Percentiles rank a stretch among this genome's conserved stretches.
Evolutionary conservation across 208 protist genomes (phyloP).

Genomic region (Leishmania gerbilli): DNA sequence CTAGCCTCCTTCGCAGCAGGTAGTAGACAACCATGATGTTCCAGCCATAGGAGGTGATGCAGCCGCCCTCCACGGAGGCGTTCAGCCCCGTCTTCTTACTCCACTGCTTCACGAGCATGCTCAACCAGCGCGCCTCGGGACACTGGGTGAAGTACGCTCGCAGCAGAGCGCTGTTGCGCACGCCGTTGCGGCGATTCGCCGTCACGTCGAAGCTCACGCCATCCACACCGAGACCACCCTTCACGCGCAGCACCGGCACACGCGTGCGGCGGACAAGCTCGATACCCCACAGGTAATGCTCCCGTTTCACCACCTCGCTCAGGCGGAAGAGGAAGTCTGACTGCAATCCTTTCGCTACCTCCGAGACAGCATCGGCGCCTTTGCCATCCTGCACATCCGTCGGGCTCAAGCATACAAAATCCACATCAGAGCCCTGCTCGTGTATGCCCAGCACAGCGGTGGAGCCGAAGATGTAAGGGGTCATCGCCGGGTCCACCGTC

Average conservation of each 20-base stretch:
- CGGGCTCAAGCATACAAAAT: constrained; percentile 70
- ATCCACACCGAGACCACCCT: constrained; percentile 11
- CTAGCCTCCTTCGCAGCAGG: constrained; percentile 53
- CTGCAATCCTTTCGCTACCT: constrained; percentile 73
- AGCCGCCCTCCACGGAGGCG: constrained; percentile 57
- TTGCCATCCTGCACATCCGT: constrained; percentile 46
- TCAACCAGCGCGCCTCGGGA: constrained; percentile 69
- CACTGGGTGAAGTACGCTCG: constrained; percentile 71
- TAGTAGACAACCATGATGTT: constrained; percentile 90
- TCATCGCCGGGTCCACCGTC: constrained; percentile 51
- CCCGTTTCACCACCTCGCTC: constrained; percentile 26
- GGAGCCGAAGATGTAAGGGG: constrained; percentile 83
- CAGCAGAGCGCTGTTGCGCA: constrained; percentile 86
- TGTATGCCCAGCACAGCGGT: constrained; percentile 75
- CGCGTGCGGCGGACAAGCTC: constrained; percentile 81
- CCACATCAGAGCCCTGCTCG: constrained; percentile 71
- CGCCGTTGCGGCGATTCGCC: constrained; percentile 75
- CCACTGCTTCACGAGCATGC: constrained; percentile 85
- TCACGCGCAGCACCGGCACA: constrained; percentile 84
- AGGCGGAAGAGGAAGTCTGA: constrained; percentile 54
- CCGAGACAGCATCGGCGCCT: constrained; percentile 56
- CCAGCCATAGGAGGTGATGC: constrained; percentile 89
- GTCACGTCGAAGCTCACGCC: constrained; percentile 82
- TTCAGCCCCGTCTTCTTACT: constrained; percentile 84
- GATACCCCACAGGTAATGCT: constrained; percentile 54